These are phyloP conservation scores for Sordariomycetes sp. DNA, from an alignment of 2,329 filamentous ascomycete species.

Conservation along the genomic window DNA sequence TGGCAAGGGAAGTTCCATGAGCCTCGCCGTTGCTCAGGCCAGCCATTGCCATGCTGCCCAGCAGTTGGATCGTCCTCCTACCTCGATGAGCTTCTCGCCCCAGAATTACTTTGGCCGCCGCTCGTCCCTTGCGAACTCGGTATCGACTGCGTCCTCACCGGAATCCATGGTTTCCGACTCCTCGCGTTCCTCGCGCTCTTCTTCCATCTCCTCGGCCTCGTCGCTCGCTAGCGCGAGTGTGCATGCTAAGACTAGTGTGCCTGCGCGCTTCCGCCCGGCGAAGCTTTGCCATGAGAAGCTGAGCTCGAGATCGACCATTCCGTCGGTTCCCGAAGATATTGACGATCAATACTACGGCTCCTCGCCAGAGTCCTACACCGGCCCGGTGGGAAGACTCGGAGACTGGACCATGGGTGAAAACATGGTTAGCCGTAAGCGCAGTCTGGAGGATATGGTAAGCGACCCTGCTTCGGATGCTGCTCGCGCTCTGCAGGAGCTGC, in stretches of 20 bases:
- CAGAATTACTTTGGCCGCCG: slow-evolving; percentile 42
- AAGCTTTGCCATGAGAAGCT: slow-evolving; percentile 50
- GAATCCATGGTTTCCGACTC: slow-evolving; percentile 60
- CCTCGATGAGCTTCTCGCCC: slow-evolving; percentile 39
- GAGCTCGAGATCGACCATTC: slow-evolving; percentile 40
- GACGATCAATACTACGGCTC: slow-evolving; percentile 40
- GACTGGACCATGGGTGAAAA: slow-evolving; percentile 40
- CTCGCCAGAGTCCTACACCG: slow-evolving; percentile 49
- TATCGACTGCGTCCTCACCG: slow-evolving; percentile 55
- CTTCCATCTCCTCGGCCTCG: slow-evolving; percentile 55
- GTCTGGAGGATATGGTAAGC: slow-evolving; percentile 30
- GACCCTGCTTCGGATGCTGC: slow-evolving; percentile 45
- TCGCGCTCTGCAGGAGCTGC: slow-evolving; percentile 49
- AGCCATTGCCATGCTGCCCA: slow-evolving; percentile 35
- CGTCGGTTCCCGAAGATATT: slow-evolving; percentile 48
- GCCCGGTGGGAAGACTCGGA: slow-evolving; percentile 40
- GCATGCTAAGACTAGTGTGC: slow-evolving; percentile 41
- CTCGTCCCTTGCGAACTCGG: slow-evolving; percentile 53
- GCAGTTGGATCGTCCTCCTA: slow-evolving; percentile 43
- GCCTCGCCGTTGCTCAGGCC: slow-evolving; percentile 49
- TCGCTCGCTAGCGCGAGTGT: slow-evolving; percentile 51
- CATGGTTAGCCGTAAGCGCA: slow-evolving; percentile 33
- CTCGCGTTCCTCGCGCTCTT: slow-evolving; percentile 53
- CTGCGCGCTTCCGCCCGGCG: slow-evolving; percentile 54
- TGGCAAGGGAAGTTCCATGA: slow-evolving; percentile 46